These are phyloP conservation scores for Sindora glabra DNA, from an alignment of 306 rosid genomes.

Conservation along the genomic window DNA sequence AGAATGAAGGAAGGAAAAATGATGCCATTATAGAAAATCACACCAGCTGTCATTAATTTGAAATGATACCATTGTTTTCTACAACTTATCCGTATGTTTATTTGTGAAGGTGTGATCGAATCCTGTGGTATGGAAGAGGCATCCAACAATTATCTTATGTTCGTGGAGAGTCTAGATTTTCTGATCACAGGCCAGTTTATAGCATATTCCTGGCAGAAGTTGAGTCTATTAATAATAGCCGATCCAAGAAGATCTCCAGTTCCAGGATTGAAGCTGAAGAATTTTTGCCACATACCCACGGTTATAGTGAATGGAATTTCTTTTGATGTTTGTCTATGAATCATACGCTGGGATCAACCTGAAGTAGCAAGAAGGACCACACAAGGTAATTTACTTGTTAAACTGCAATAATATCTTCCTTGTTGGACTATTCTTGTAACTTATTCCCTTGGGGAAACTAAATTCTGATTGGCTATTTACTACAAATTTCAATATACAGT, in stretches of 20 bases:
- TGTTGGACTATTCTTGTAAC: no score
- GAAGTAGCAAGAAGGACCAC: slow-evolving; percentile 13
- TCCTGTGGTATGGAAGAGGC: slow-evolving; percentile 90
- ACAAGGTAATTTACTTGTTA: slow-evolving; percentile 42
- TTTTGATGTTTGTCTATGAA: slow-evolving; percentile 43
- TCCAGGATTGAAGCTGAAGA: slow-evolving; percentile 91
- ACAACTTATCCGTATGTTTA: slow-evolving; percentile 9
- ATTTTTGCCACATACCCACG: slow-evolving; percentile 53
- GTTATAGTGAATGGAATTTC: slow-evolving; percentile 47
- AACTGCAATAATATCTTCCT: no score
- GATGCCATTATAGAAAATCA: neutral
- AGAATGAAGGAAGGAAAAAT: neutral
- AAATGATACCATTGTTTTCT: neutral
- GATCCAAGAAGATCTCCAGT: slow-evolving; percentile 71
- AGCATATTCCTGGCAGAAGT: slow-evolving; percentile 75
- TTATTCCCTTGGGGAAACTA: no score
- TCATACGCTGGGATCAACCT: slow-evolving; percentile 12
- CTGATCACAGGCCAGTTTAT: slow-evolving; percentile 95
- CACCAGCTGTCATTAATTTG: neutral
- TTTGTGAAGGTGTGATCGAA: slow-evolving; percentile 92
- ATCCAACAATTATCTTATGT: slow-evolving; percentile 76
- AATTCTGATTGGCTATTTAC: no score
- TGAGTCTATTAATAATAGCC: slow-evolving; percentile 58
- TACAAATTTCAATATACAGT: no score
- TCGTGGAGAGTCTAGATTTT: slow-evolving; percentile 92